A percentile compares a stretch with the other conserved stretches of the same genome.
Conservation (phyloP, 495 filamentous ascomycete genomes). For the Xylaria curta region DNA sequence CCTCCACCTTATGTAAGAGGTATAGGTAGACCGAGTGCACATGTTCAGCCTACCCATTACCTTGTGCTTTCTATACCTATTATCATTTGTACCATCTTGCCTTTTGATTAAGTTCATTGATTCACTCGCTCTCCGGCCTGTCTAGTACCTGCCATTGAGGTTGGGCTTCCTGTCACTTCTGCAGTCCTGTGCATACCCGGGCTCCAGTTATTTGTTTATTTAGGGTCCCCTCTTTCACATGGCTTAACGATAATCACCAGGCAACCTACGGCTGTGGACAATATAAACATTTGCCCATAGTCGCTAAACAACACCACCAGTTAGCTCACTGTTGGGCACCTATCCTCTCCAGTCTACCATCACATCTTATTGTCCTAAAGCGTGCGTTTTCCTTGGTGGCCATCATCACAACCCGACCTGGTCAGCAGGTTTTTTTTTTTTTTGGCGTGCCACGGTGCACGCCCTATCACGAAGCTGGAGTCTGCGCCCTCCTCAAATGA, state of each 20-base stretch:
- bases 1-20: too few species aligned
- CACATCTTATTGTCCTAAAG: background rate
- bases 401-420: background rate
- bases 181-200: background rate
- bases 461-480: background rate
- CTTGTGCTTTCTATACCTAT: background rate
- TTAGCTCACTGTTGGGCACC: background rate
- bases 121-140: background rate
- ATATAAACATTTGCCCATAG: slow-evolving; percentile 13
- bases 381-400: background rate
- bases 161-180: slow-evolving; percentile 3
- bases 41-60: background rate
- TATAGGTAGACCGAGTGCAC: background rate
- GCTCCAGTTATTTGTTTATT: slow-evolving; percentile 14
- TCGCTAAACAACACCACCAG: background rate
- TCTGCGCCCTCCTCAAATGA: slow-evolving; percentile 10
- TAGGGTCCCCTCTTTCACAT: slow-evolving; percentile 16
- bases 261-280: background rate
- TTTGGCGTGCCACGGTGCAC: slow-evolving; percentile 2
- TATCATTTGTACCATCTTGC: background rate
- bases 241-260: slow-evolving; percentile 10
- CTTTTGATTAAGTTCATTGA: background rate
- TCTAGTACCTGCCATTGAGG: background rate
- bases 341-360: background rate
- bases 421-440: background rate